Conservation (phyloP, 2,329 filamentous ascomycete genomes). For the Trichoderma sp. region DNA sequence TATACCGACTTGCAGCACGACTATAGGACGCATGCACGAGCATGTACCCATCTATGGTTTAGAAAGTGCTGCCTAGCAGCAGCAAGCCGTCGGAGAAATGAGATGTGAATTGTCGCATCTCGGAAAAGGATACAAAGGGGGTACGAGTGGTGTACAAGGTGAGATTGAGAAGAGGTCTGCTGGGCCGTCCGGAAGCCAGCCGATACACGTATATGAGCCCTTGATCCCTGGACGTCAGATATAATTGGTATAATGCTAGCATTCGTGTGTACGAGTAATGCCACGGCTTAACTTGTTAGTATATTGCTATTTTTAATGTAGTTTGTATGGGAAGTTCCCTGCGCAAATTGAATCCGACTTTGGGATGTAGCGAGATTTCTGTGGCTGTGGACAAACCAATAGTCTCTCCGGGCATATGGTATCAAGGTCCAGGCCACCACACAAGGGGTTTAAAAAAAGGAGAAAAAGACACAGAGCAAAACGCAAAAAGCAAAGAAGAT, state of each 20-base stretch:
- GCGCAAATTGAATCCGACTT: neutral
- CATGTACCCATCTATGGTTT: neutral
- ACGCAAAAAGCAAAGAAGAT: neutral
- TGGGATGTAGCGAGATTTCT: neutral
- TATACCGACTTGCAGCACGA: neutral
- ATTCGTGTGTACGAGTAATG: neutral
- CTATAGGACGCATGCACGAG: neutral
- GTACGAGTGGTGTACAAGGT: slow-evolving; percentile 3
- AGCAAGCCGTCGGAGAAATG: slow-evolving; percentile 8
- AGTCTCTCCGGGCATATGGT: neutral
- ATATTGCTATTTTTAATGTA: neutral
- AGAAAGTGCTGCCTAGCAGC: neutral
- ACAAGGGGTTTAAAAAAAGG: neutral
- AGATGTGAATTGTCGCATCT: slow-evolving; percentile 23
- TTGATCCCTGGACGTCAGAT: neutral
- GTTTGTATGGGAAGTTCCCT: neutral
- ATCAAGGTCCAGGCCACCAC: neutral
- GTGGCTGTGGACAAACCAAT: neutral
- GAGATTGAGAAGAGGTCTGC: neutral
- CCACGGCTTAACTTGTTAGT: neutral
- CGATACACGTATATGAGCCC: slow-evolving; percentile 16
- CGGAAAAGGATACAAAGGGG: slow-evolving; percentile 11
- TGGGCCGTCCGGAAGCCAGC: slow-evolving; percentile 4
- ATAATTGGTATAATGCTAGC: neutral
- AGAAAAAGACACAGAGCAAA: neutral